These are phyloP conservation scores for Artemisia annua DNA, from an alignment of 129 eudicot genomes.

Conservation along the genomic window DNA sequence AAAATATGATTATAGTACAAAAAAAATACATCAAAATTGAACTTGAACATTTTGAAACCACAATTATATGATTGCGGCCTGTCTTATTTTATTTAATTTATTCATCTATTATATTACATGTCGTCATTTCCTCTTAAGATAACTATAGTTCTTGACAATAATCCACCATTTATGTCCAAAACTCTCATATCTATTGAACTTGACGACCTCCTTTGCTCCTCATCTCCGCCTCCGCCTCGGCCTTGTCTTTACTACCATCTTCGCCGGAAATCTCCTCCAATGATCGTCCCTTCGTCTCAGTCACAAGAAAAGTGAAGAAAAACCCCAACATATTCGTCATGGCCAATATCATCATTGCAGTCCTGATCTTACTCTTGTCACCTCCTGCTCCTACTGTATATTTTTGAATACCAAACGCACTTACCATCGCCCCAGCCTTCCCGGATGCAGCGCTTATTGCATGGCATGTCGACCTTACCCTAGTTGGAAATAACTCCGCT, in stretches of 20 bases:
- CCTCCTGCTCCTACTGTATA: constrained; percentile 14
- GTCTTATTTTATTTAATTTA: constrained; percentile 13
- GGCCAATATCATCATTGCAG: constrained; percentile 46
- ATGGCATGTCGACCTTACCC: no score
- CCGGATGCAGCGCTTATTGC: no score
- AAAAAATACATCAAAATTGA: no score
- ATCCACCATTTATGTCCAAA: not conserved
- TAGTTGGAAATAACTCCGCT: no score
- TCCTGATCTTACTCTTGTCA: constrained; percentile 29
- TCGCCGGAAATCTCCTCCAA: constrained; percentile 72
- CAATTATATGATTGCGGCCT: not conserved
- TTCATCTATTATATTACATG: constrained; percentile 20
- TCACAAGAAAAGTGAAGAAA: constrained; percentile 49
- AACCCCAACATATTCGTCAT: constrained; percentile 53
- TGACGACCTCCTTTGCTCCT: constrained; percentile 7
- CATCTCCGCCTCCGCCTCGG: constrained; percentile 36
- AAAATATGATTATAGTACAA: no score
- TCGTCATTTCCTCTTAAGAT: constrained; percentile 10
- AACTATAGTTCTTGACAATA: not conserved
- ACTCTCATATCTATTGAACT: constrained; percentile 16
- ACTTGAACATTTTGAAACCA: not conserved
- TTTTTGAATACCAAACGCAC: no score
- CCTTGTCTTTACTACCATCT: constrained; percentile 38
- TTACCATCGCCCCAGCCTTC: no score
- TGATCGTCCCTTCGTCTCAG: constrained; percentile 66